Conservation (phyloP, 352 stramenopile species). For the Globisporangium echinulatum region DNA sequence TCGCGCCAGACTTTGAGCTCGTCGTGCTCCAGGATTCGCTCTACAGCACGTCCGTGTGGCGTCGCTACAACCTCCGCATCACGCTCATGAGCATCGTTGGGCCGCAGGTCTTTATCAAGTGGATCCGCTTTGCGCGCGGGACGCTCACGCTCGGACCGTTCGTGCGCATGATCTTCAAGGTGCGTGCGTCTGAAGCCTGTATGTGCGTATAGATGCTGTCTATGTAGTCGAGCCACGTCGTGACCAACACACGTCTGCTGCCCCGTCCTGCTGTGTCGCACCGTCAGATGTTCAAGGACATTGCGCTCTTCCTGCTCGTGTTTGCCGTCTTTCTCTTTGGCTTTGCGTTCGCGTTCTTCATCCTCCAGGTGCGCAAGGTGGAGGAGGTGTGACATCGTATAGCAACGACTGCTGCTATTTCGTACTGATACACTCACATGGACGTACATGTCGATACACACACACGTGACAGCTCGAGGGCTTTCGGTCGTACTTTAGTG, state of each 20-base stretch:
- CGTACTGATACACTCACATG: no score
- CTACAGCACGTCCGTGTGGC: slow-evolving; percentile 45
- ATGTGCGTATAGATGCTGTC: neutral
- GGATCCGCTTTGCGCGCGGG: slow-evolving; percentile 74
- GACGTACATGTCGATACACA: neutral
- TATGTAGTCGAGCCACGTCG: neutral
- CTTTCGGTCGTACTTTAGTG: slow-evolving; percentile 52
- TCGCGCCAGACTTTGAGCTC: slow-evolving; percentile 38
- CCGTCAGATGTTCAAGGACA: slow-evolving; percentile 75
- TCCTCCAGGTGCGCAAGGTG: slow-evolving; percentile 46
- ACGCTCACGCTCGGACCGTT: slow-evolving; percentile 64
- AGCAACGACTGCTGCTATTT: no score
- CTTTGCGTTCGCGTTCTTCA: slow-evolving; percentile 79
- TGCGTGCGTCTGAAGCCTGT: slow-evolving; percentile 7
- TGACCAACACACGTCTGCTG: no score
- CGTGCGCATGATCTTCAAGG: slow-evolving; percentile 84
- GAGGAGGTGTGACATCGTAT: no score
- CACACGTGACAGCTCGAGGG: slow-evolving; percentile 48
- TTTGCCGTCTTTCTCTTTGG: slow-evolving; percentile 68
- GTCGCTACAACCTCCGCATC: slow-evolving; percentile 64
- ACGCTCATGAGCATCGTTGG: slow-evolving; percentile 76
- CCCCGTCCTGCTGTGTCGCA: neutral
- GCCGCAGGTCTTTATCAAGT: slow-evolving; percentile 74
- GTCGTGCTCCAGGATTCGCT: slow-evolving; percentile 56
- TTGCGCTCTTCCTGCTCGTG: slow-evolving; percentile 66